Conservation (phyloP, 495 filamentous ascomycete species). For the Xylaria palmicola region DNA sequence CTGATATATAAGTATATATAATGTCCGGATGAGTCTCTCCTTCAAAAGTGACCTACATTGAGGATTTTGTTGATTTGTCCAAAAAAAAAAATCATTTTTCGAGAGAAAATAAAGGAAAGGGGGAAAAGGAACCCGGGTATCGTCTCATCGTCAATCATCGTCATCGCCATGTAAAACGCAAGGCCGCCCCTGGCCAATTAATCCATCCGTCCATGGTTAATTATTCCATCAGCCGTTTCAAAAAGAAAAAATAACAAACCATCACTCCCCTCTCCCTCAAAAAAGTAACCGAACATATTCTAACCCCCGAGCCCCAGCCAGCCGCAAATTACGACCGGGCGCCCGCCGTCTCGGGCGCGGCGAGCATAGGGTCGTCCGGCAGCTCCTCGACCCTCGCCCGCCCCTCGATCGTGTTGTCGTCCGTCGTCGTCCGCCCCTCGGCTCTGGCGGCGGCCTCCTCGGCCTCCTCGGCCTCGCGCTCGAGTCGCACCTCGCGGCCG, state of each 20-base stretch:
- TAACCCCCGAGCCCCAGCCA: not conserved
- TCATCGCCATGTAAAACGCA: not conserved
- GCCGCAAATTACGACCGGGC: no score
- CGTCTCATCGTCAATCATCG: slow-evolving; percentile 1
- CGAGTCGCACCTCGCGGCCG: slow-evolving; percentile 78
- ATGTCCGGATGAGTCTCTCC: no score
- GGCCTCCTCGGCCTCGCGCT: slow-evolving; percentile 53
- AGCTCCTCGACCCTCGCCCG: slow-evolving; percentile 32
- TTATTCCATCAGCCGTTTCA: not conserved
- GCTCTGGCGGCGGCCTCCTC: slow-evolving; percentile 3
- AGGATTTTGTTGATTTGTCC: no score
- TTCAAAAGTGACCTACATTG: no score
- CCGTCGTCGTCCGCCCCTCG: slow-evolving; percentile 15
- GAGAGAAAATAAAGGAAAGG: not conserved
- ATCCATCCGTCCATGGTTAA: not conserved
- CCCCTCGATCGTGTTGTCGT: slow-evolving; percentile 18
- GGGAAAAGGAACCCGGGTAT: slow-evolving; percentile 13
- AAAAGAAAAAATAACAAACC: no score
- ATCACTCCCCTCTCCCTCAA: no score
- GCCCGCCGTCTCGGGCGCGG: slow-evolving; percentile 12
- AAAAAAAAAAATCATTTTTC: not conserved
- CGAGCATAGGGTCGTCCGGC: slow-evolving; percentile 31
- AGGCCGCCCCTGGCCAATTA: no score
- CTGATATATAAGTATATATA: no score
- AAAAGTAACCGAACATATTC: not conserved